Percentiles rank a stretch among this genome's conserved stretches.
These are phyloP conservation scores for Teratosphaeria gauchensis DNA, from an alignment of 2,329 filamentous ascomycete genomes.

Conservation along the genomic window DNA sequence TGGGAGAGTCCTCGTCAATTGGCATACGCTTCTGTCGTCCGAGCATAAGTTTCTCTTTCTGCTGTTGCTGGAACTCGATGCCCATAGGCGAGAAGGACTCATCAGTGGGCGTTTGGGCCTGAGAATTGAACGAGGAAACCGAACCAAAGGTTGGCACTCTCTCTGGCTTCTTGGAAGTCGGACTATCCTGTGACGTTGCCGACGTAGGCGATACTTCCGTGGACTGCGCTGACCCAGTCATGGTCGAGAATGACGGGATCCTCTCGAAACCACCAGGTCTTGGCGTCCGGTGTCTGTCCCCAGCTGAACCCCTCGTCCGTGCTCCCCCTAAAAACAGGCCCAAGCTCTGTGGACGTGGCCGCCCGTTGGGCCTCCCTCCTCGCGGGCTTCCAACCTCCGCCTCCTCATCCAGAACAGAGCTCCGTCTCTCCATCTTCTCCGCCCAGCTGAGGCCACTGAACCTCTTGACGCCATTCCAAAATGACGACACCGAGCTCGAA, in stretches of 20 bases:
- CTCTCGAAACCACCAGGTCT: background rate
- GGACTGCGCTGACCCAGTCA: background rate
- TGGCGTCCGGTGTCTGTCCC: background rate
- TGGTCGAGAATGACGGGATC: conserved; percentile 1
- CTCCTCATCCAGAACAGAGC: background rate
- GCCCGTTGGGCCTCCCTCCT: background rate
- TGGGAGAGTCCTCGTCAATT: background rate
- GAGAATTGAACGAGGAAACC: background rate
- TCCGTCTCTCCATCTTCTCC: background rate
- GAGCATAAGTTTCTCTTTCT: background rate
- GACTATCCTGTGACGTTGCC: background rate
- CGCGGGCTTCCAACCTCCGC: background rate
- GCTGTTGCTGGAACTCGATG: background rate
- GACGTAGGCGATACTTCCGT: background rate
- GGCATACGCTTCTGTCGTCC: background rate
- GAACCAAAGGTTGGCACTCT: background rate
- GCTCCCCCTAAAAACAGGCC: background rate
- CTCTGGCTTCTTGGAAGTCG: background rate
- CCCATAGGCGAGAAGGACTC: background rate
- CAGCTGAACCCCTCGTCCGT: background rate
- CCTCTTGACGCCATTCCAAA: background rate
- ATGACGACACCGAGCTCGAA: background rate
- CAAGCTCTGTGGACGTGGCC: background rate
- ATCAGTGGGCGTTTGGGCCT: background rate
- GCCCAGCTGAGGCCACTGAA: background rate